Base-by-base conservation (phyloP, 1,139 yeast species). In the Nakaseomyces glabratus region DNA sequence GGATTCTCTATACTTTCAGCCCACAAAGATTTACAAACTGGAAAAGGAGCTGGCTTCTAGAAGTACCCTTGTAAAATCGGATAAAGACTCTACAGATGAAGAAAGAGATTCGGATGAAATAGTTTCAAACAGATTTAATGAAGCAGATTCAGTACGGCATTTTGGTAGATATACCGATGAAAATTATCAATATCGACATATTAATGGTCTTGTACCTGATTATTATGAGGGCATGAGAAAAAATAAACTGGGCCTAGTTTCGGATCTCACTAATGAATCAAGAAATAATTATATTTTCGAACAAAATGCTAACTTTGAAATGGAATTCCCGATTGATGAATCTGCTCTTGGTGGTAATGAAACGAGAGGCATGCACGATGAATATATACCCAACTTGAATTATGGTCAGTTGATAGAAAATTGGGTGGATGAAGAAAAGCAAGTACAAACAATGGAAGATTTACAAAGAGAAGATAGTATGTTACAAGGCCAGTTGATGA, bases 371-470 rank as follows among this genome's bases (percentile, higher is more conserved):
- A 61, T 78, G 41, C 80, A 76, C 47, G 86, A 79, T 52, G 88
- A 80, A 49, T 80, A 79, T 48, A 69, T 80, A 11, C 86, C 88
- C 0, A 82, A 78, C 20, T 60, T 79, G 28, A 71, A 71, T 45
- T 74, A 71, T 34, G 53, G 55, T 23, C 47, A 54, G 12, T 47
- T 55, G 19, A 45, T 57, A 4, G 36, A 55, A 6, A 46, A 48
- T 23, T 58, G 62, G 62, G 44, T 41, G 11, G 44, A 42, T 20
- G 46, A 42, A 17, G 40, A 30, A 12, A 24, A 24, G 14, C 32
- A 21, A 29, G 20, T 20, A 19, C 14, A 26, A 17, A 19, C 17
- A 13, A 24, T 10, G 20, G 28, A 22, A n/a, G 33, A 17, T 15
- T 18, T 24, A 20, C 25, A 14, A 29, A 21, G 17, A 13, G 24